Percentiles rank a stretch among this genome's conserved stretches.
Evolutionary conservation across 2,329 filamentous ascomycete species (phyloP).

Genomic region (Dothistroma septosporum): DNA sequence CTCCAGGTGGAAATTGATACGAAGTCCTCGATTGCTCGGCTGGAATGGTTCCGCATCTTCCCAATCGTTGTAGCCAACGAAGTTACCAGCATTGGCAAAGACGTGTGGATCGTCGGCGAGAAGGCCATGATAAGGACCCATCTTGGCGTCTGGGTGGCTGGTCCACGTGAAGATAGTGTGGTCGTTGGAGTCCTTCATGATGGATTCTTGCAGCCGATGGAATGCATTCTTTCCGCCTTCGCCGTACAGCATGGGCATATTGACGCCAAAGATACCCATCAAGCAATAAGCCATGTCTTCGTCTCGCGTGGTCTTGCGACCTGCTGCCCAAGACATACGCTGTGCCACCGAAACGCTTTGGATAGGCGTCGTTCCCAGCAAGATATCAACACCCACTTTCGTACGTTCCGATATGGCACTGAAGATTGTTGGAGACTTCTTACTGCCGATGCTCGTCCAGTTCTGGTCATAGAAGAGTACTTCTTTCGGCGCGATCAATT

Average conservation of each 20-base stretch:
- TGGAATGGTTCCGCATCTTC: constrained; percentile 24
- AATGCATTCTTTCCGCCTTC: constrained; percentile 13
- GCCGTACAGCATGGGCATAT: constrained; percentile 32
- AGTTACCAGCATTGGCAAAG: constrained; percentile 39
- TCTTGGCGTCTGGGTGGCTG: constrained; percentile 6
- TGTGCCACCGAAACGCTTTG: constrained; percentile 6
- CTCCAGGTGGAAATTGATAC: constrained; percentile 15
- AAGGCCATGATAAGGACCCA: constrained; percentile 8
- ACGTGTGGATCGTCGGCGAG: constrained; percentile 27
- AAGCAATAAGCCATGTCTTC: constrained; percentile 47
- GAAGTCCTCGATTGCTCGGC: constrained; percentile 18
- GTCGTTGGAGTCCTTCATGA: constrained; percentile 16
- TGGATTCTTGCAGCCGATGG: constrained; percentile 10
- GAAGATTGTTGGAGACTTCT: not conserved
- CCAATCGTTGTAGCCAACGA: constrained; percentile 34
- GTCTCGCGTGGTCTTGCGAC: constrained; percentile 14
- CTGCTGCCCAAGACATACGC: constrained; percentile 20
- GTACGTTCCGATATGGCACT: not conserved
- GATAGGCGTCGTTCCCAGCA: not conserved
- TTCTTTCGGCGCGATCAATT: constrained; percentile 12
- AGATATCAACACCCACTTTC: not conserved
- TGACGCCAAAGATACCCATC: constrained; percentile 43
- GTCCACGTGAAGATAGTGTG: constrained; percentile 18
- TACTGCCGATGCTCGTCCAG: constrained; percentile 5
- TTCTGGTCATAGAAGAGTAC: constrained; percentile 10